Evolutionary conservation across 495 filamentous ascomycete genomes (phyloP).

Genomic region (Aspergillus diversus): DNA sequence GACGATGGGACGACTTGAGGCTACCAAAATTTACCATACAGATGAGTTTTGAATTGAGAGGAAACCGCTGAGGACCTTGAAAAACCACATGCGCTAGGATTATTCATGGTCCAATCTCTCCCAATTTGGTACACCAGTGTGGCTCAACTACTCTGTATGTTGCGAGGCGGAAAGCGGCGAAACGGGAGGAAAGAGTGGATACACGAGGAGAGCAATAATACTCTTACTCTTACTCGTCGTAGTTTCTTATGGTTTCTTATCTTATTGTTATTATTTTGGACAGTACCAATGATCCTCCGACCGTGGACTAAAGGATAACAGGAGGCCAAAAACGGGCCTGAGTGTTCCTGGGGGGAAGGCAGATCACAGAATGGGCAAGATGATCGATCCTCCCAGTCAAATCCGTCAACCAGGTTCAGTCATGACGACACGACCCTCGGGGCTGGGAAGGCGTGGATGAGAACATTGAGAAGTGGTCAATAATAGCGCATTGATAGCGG

Average conservation of each 20-base stretch:
- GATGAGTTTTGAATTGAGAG: background rate
- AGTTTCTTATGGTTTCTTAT: background rate
- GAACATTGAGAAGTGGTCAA: background rate
- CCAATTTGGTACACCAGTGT: background rate
- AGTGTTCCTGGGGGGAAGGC: constrained; percentile 12
- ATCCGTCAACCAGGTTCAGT: constrained; percentile 17
- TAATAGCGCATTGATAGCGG: background rate
- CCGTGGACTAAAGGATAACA: too few relatives aligned
- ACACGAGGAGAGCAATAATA: background rate
- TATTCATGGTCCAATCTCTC: background rate
- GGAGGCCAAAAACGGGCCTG: background rate
- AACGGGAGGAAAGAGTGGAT: background rate
- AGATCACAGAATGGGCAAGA: constrained; percentile 16
- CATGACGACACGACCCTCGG: constrained; percentile 30
- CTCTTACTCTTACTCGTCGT: background rate
- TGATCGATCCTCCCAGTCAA: constrained; percentile 14
- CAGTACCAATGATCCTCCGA: too few relatives aligned
- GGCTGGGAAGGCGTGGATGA: background rate
- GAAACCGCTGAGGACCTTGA: background rate
- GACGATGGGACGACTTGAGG: background rate
- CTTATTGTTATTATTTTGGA: too few relatives aligned
- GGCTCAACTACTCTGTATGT: constrained; percentile 9
- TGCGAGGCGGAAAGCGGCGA: constrained; percentile 2
- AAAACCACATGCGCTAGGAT: constrained; percentile 3
- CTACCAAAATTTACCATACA: background rate